These are phyloP conservation scores for Breynia disticha DNA, from an alignment of 441 rosid species.

Conservation along the genomic window DNA sequence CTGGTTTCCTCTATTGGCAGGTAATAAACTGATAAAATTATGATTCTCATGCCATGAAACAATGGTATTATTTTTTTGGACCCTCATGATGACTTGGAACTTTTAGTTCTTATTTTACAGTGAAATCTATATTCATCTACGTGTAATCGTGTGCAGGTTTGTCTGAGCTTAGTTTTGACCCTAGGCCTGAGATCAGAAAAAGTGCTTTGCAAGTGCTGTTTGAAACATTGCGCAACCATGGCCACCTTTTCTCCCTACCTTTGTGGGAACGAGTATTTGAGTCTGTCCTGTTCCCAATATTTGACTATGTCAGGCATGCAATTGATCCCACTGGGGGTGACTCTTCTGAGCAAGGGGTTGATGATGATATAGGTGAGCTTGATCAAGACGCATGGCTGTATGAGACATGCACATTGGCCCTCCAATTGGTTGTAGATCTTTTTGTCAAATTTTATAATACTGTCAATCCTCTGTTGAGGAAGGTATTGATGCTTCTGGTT, in stretches of 20 bases:
- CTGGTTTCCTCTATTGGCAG: constrained; percentile 99
- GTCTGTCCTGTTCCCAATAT: constrained; percentile 94
- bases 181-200: constrained; percentile 98
- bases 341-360: constrained; percentile 51
- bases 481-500: constrained; percentile 79
- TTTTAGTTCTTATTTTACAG: too few species aligned
- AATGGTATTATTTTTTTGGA: constrained; percentile 7
- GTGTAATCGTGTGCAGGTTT: constrained; percentile 51
- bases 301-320: constrained; percentile 97
- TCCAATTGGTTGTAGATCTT: constrained; percentile 98
- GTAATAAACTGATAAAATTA: constrained; percentile 32
- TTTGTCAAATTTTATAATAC: constrained; percentile 91
- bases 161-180: constrained; percentile 98
- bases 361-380: constrained; percentile 53
- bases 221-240: constrained; percentile 92
- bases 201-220: constrained; percentile 91
- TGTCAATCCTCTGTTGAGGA: constrained; percentile 86
- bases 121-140: too few species aligned
- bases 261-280: constrained; percentile 95
- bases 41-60: constrained; percentile 10
- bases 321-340: constrained; percentile 92
- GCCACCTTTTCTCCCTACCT: constrained; percentile 83
- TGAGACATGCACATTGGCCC: constrained; percentile 98
- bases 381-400: constrained; percentile 99
- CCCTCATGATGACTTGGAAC: neutral